These are phyloP conservation scores for Cenchrus americanus DNA, from an alignment of 176 grass and related monocot genomes.

Conservation along the genomic window DNA sequence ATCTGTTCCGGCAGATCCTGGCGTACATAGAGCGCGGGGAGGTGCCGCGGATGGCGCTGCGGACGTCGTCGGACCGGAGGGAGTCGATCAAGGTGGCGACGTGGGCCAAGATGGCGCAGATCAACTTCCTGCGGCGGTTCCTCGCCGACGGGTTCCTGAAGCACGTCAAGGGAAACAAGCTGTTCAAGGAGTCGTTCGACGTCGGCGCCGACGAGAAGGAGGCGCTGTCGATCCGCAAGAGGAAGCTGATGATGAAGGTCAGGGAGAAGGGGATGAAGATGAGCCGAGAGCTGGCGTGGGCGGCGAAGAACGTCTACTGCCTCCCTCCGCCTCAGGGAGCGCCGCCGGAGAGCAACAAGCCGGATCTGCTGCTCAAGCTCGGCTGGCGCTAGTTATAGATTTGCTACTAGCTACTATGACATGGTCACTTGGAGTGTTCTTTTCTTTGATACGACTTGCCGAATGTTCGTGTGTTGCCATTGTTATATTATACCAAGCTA, in stretches of 20 bases:
- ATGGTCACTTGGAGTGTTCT: too few relatives aligned
- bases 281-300: slow-evolving; percentile 7
- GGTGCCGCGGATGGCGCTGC: neutral
- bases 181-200: neutral
- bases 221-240: neutral
- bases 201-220: neutral
- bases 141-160: slow-evolving; percentile 33
- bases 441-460: too few relatives aligned
- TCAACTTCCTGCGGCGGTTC: slow-evolving; percentile 36
- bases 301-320: slow-evolving; percentile 1
- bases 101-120: slow-evolving; percentile 35
- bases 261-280: neutral
- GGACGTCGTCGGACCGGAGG: neutral
- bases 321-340: neutral
- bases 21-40: slow-evolving; percentile 15
- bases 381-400: slow-evolving; percentile 10
- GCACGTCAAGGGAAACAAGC: slow-evolving; percentile 15
- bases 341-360: neutral
- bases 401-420: too few relatives aligned
- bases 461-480: too few relatives aligned
- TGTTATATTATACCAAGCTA: too few relatives aligned
- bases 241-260: neutral
- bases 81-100: neutral
- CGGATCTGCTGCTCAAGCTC: neutral
- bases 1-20: slow-evolving; percentile 27